Percentiles rank a stretch among this genome's conserved stretches.
phyloP scores from a whole-genome alignment of 1,284 basidiomycete species.

The Athelia psychrophila region DNA sequence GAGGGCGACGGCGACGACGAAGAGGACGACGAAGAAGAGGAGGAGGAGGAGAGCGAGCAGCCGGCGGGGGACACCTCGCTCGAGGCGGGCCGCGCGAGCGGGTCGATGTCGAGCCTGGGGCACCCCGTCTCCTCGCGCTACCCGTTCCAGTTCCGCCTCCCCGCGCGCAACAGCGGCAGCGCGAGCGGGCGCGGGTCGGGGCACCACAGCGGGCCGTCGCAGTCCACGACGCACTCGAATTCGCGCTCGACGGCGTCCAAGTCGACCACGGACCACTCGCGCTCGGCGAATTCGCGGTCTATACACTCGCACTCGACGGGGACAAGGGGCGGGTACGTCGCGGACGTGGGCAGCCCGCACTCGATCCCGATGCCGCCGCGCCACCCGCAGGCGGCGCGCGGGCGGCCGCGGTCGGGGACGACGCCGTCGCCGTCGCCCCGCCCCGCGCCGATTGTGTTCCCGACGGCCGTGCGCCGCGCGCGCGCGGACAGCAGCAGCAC shows the following conservation, averaged over 20 bases:
- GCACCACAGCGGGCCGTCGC: slow-evolving; percentile 6
- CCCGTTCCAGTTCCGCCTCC: slow-evolving; percentile 65
- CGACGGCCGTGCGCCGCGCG: slow-evolving; percentile 31
- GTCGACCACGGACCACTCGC: slow-evolving; percentile 41
- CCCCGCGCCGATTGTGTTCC: slow-evolving; percentile 43
- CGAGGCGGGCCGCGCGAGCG: slow-evolving; percentile 60
- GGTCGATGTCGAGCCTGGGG: slow-evolving; percentile 76
- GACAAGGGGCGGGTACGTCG: slow-evolving; percentile 29
- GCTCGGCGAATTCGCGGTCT: slow-evolving; percentile 48
- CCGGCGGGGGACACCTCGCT: slow-evolving; percentile 12
- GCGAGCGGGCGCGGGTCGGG: slow-evolving; percentile 42
- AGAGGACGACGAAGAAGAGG: slow-evolving; percentile 33
- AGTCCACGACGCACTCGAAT: slow-evolving; percentile 19
- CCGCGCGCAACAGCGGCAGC: slow-evolving; percentile 43
- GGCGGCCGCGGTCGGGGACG: slow-evolving; percentile 46
- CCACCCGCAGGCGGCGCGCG: slow-evolving; percentile 49
- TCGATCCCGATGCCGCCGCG: slow-evolving; percentile 72
- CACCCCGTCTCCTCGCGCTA: slow-evolving; percentile 69
- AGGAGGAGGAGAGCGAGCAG: slow-evolving; percentile 39
- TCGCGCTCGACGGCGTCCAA: slow-evolving; percentile 37
- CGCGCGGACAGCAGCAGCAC: slow-evolving; percentile 46
- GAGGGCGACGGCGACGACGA: slow-evolving; percentile 37
- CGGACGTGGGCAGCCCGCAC: slow-evolving; percentile 20
- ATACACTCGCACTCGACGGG: slow-evolving; percentile 52
- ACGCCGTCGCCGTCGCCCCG: slow-evolving; percentile 38